Evolutionary conservation across 2,329 filamentous ascomycete species (phyloP), one percentile per base, ranked within the genome.

Genomic region (Blastomyces gilchristii): DNA sequence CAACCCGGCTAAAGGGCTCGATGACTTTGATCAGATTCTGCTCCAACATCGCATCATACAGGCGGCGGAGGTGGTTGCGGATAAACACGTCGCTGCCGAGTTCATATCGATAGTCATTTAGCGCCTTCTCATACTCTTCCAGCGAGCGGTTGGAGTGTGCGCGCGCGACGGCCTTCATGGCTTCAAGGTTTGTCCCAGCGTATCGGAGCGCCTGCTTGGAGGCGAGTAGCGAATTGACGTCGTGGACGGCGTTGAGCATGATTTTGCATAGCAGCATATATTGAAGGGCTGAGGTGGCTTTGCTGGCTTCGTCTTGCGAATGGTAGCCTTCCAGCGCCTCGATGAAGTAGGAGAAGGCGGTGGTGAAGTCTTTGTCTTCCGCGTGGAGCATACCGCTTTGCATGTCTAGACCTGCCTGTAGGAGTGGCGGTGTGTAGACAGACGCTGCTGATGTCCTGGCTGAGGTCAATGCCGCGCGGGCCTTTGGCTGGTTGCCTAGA

Each of bases 241-340:
- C 95, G 80, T 97, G 92, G 68, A 87, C 91, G 50, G 95, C 83
- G 79, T 99, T 99, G 70, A 99, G 84, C 95, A 99, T 99, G 77
- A 99, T 94, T 82, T 99, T 99, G 86, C 94, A 97, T 45, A 99
- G 87, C 62, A 99, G 85, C 94, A 99, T 99, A 82, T 99, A 99
- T 81, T 99, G 94, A 68, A 99, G 82, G 12, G 94, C 91, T 14
- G 93, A 90, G n/a, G 93, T 95, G n/a, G 95, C 94, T 78, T 92
- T 91, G 67, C 83, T 80, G 49, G 87, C 81, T 74, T 96, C 91
- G 69, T 99, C 94, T 76, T 96, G 91, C 57, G 88, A 87, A 78
- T 94, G 91, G 78, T 97, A 99, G 65, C 94, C 94, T 75, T 99
- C 94, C 67, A 99, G 86, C 2, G 95, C 94, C 80, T 99, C 94